Evolutionary conservation across 2,329 filamentous ascomycete genomes (phyloP), one percentile per base, ranked within the genome.

Genomic region (Purpureocillium takamizusanense): DNA sequence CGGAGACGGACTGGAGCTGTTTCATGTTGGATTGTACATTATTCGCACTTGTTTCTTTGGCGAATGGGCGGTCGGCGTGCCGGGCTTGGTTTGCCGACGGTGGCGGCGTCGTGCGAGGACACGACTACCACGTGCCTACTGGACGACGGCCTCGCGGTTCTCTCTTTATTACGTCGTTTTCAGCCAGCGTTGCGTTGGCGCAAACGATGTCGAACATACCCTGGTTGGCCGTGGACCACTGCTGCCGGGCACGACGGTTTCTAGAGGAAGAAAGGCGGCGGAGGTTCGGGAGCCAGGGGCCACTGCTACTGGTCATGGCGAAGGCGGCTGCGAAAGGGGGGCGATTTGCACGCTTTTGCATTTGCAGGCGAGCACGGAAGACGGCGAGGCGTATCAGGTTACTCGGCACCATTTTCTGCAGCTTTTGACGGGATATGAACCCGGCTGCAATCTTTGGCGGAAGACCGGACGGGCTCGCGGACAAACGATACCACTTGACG

Each of bases 1-100:
- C 29, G 35, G 37, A 31, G 13, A 52, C n/a, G 45, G 44, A 44
- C 32, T 46, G 45, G 47, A 48, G 45, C 47, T 50, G 45, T 55
- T 55, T 40, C 47, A 38, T 55, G 53, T 62, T 62, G 59, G 59
- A 63, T 62, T 63, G 61, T 63, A 63, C 53, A 63, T 55, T 62
- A 62, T 59, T 61, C 59, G 58, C 57, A 50, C 49, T 48, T n/a
- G n/a, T n/a, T 52, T 43, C 50, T 50, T 10, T 25, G 51, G 61
- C 61, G 61, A 59, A 61, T 55, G 46, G 56, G 53, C 47, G 53
- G 53, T 50, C 42, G 53, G 57, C 57, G 52, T 58, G 53, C 46
- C 43, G 52, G 56, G 48, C 39, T 49, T 51, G 48, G 53, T 49
- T 46, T 53, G 51, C 51, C 52, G 48, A 54, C 51, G 55, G 50